A percentile compares a stretch with the other conserved stretches of the same genome.
phyloP scores from a whole-genome alignment of 768 basidiomycete species.

The Pleurotus eryngii region DNA sequence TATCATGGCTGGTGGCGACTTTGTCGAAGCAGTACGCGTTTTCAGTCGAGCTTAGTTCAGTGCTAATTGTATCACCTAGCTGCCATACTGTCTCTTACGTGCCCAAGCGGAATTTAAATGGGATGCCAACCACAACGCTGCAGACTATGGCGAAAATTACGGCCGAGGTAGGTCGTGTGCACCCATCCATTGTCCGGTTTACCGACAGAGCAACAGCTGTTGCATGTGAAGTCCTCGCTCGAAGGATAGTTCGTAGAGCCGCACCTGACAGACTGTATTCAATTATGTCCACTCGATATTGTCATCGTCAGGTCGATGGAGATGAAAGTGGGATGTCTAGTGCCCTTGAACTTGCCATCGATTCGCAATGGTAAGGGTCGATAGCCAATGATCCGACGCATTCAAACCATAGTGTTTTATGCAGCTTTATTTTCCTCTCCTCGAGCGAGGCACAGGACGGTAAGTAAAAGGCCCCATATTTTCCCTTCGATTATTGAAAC shows the following conservation, averaged over 20 bases:
- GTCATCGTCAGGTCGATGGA: slow-evolving; percentile 69
- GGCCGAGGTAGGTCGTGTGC: slow-evolving; percentile 58
- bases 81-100: slow-evolving; percentile 79
- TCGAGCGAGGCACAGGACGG: slow-evolving; percentile 84
- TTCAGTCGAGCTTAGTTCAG: slow-evolving; percentile 5
- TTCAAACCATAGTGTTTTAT: no score
- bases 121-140: slow-evolving; percentile 78
- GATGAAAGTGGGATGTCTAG: slow-evolving; percentile 72
- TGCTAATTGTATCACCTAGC: slow-evolving; percentile 32
- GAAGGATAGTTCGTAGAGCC: slow-evolving; percentile 70
- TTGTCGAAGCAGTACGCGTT: slow-evolving; percentile 68
- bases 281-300: slow-evolving; percentile 79
- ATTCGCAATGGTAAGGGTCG: slow-evolving; percentile 70
- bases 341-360: slow-evolving; percentile 88
- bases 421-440: slow-evolving; percentile 78
- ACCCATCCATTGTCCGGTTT: slow-evolving; percentile 4
- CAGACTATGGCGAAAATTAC: slow-evolving; percentile 84
- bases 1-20: slow-evolving; percentile 81
- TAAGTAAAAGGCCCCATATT: slow-evolving; percentile 24
- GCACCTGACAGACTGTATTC: slow-evolving; percentile 59
- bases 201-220: slow-evolving; percentile 42
- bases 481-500: not conserved
- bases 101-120: slow-evolving; percentile 78
- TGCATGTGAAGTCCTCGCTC: slow-evolving; percentile 83
- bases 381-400: no score